Evolutionary conservation across 1,284 basidiomycete genomes (phyloP).

Genomic region (Coriolopsis trogii): DNA sequence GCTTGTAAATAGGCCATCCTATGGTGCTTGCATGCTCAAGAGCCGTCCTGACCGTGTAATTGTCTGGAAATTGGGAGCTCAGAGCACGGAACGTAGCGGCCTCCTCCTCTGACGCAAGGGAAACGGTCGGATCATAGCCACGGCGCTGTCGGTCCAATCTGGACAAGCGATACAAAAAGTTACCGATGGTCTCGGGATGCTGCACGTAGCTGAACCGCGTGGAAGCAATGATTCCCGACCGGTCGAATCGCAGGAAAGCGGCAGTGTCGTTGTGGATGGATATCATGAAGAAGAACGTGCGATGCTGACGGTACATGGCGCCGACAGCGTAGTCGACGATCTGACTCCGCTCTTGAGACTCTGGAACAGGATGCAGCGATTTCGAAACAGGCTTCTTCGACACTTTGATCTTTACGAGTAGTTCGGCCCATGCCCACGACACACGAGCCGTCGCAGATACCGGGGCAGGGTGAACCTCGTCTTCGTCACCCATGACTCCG

Average conservation of each 20-base stretch:
- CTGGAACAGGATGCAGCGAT: too few species aligned
- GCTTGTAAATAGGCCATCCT: not conserved
- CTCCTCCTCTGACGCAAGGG: not conserved
- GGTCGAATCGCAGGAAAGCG: conserved; percentile 1
- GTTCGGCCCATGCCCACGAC: too few species aligned
- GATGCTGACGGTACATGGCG: too few species aligned
- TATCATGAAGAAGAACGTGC: too few species aligned
- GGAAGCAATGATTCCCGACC: not conserved
- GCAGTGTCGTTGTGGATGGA: not conserved
- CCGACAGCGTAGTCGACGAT: too few species aligned
- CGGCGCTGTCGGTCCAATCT: conserved; percentile 2
- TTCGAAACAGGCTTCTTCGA: too few species aligned
- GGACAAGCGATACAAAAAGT: conserved; percentile 19
- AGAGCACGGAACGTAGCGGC: not conserved
- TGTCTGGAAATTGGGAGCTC: not conserved
- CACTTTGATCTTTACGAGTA: too few species aligned
- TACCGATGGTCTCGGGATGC: conserved; percentile 8
- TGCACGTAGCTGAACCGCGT: conserved; percentile 13
- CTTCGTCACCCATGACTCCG: too few species aligned
- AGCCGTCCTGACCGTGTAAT: not conserved
- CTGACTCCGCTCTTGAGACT: too few species aligned
- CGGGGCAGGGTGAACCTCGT: too few species aligned
- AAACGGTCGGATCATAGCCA: conserved; percentile 11
- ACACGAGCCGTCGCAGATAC: too few species aligned
- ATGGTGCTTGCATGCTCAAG: not conserved